Evolutionary conservation across 2,329 filamentous ascomycete species (phyloP).

Genomic region (Apiospora saccharicola): DNA sequence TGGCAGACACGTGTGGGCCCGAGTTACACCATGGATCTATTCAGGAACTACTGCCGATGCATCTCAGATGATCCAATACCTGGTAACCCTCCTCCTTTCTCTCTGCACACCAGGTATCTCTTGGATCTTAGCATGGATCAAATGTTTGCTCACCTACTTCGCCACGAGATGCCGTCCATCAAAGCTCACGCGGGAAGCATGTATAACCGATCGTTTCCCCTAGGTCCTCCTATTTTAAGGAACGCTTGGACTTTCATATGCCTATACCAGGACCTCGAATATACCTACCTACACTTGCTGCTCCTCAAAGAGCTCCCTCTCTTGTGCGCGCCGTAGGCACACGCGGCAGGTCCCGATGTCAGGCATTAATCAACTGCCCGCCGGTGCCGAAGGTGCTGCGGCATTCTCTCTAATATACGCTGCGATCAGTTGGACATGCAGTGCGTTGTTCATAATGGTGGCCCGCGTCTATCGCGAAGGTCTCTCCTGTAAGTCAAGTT

Average conservation of each 20-base stretch:
- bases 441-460: constrained; percentile 33
- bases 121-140: background rate
- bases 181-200: background rate
- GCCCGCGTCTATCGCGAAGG: constrained; percentile 37
- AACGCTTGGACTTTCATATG: background rate
- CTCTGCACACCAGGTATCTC: background rate
- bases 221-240: background rate
- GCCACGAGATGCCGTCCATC: background rate
- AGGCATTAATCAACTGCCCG: constrained; percentile 30
- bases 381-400: constrained; percentile 28
- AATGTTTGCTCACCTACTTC: background rate
- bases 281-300: background rate
- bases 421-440: constrained; percentile 29
- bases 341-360: constrained; percentile 26
- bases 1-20: constrained; percentile 14
- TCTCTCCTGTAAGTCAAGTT: constrained; percentile 33
- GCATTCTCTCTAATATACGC: constrained; percentile 30
- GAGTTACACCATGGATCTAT: constrained; percentile 20
- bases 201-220: background rate
- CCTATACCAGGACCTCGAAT: background rate
- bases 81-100: background rate
- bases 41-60: constrained; percentile 24
- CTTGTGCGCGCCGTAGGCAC: background rate
- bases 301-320: background rate
- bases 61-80: constrained; percentile 15